These are phyloP conservation scores for Anacardium occidentale DNA, from an alignment of 345 rosid genomes.

Conservation along the genomic window DNA sequence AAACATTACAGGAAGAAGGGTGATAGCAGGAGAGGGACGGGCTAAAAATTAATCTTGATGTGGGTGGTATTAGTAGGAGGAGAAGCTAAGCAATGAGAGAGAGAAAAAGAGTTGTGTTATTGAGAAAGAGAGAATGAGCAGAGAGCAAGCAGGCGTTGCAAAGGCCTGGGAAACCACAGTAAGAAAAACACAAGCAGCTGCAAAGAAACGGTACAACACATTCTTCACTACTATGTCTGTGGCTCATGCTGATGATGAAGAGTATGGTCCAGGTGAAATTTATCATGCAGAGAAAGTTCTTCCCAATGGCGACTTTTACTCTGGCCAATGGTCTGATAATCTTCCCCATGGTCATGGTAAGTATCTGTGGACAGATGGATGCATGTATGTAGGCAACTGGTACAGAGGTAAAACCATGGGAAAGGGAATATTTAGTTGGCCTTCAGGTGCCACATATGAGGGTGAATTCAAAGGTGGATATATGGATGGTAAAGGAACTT, in stretches of 20 bases:
- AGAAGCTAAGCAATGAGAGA: conserved; percentile 3
- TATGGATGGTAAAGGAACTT: conserved; percentile 95
- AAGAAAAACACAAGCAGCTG: conserved; percentile 37
- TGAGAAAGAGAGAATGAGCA: conserved; percentile 37
- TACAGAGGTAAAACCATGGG: conserved; percentile 65
- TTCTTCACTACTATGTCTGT: conserved; percentile 65
- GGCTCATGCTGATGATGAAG: conserved; percentile 88
- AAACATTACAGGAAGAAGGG: not conserved
- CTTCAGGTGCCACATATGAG: conserved; percentile 89
- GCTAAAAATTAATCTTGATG: conserved; percentile 5
- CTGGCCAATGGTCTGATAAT: conserved; percentile 67
- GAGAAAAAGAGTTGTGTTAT: conserved; percentile 22
- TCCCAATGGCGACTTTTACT: conserved; percentile 78
- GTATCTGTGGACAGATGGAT: conserved; percentile 89
- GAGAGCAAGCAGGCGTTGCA: conserved; percentile 30
- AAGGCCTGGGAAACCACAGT: conserved; percentile 42
- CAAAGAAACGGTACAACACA: conserved; percentile 40
- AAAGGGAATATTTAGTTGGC: conserved; percentile 88
- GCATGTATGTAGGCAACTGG: conserved; percentile 96
- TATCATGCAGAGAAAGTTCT: conserved; percentile 55
- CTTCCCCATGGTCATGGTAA: conserved; percentile 85
- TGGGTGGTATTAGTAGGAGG: conserved; percentile 18
- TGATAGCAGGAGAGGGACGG: not conserved
- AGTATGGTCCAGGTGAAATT: conserved; percentile 39
- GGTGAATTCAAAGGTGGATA: conserved; percentile 87